Conservation (phyloP, 306 rosid genomes). For the Rosa lucieae region DNA sequence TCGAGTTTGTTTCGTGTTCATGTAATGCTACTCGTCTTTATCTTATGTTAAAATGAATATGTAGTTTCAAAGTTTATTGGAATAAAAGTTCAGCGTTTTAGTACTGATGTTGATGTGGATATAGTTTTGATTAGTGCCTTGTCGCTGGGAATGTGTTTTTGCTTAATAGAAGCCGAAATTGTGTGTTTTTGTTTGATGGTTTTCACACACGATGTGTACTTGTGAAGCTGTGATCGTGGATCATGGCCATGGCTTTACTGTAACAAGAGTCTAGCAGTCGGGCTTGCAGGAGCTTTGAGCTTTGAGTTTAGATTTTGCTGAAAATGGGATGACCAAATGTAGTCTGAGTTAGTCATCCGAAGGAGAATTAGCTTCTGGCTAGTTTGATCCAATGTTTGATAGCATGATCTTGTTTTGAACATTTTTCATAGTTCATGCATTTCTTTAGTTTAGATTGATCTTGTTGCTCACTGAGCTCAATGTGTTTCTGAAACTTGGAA, state of each 20-base stretch:
- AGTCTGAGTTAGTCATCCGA: background rate
- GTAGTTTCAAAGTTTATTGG: background rate
- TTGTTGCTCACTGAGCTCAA: no score
- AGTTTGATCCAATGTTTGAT: background rate
- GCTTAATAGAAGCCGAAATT: background rate
- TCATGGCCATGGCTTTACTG: background rate
- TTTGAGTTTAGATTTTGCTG: background rate
- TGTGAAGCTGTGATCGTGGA: background rate
- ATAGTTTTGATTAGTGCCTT: background rate
- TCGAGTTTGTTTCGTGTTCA: background rate
- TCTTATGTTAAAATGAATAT: background rate
- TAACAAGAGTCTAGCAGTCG: background rate
- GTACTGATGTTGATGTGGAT: background rate
- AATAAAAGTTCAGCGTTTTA: background rate
- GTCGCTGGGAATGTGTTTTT: background rate
- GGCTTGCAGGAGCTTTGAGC: background rate
- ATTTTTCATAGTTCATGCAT: no score
- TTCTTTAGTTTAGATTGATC: no score
- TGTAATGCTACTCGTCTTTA: background rate
- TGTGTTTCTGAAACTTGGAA: background rate
- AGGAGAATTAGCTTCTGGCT: no score
- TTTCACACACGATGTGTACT: no score
- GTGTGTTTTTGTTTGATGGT: background rate
- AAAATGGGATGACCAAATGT: background rate
- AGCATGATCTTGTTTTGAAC: no score